Base-by-base conservation (phyloP, 441 rosid species). In the Macaranga tanarius region DNA sequence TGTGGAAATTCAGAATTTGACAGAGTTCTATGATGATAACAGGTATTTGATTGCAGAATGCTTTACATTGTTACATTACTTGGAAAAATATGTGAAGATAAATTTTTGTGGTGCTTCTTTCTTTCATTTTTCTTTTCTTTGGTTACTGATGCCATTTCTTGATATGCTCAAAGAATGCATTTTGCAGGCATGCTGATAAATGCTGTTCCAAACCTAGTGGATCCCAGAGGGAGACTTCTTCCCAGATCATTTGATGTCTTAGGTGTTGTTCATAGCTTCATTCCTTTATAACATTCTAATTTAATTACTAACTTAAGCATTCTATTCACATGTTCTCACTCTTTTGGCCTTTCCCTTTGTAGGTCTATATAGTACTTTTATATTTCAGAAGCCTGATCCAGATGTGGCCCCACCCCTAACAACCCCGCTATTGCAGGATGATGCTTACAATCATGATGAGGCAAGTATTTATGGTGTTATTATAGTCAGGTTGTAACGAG, bases 21-120 rank as follows among this genome's bases (percentile, higher is more conserved):
- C 92, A 1, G 99, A 95, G 77, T 95, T 93, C 75, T 93, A 91
- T 20, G 99, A 95, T 71, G 99, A 95, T 80, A 87, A 95, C 86
- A 89, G 87, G 99, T 95, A 76, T 6, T 42, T 52, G 72, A 75
- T 22, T 11, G 34, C n/a, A 17, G 28, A 68, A 4, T 47, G 20
- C 55, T 12, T 52, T 45, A 5, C 10, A 1, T 9, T 44, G 23
- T 44, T 26, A 16, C 42, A 38, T n/a, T 40, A 19, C 19, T 44
- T 6, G 13, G 13, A 9, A 38, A 55, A n/a, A 11, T 31, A 31
- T 51, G 28, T 52, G 22, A 15, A 7, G 0, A 23, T 15, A 15
- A 47, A 3, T n/a, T 40, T 2, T 8, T 11, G 25, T 38, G 20
- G 17, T 15, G 31, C 15, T 17, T 16, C n/a, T 48, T 38, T 2